A percentile compares a stretch with the other conserved stretches of the same genome.
Conservation (phyloP, 192 early-diverging fungal genomes). For the Backusella liffmaniae region DNA sequence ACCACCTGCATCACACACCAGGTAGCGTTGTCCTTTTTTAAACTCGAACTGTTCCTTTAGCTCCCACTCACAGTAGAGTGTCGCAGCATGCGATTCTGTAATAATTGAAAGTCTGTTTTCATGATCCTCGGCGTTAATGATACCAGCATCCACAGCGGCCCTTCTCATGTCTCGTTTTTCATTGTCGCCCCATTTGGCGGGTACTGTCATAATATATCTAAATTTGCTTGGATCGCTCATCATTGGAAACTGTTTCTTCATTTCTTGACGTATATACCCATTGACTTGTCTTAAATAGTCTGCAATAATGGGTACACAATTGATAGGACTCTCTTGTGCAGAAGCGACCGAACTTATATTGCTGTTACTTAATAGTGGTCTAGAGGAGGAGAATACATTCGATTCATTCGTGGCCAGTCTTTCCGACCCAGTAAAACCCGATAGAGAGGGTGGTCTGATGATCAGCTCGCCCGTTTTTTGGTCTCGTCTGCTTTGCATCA, state of each 20-base stretch:
- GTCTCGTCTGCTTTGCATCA: slow-evolving; percentile 2
- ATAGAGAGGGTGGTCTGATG: not conserved
- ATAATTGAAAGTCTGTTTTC: slow-evolving; percentile 41
- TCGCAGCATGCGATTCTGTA: slow-evolving; percentile 43
- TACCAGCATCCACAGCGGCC: slow-evolving; percentile 39
- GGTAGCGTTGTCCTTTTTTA: slow-evolving; percentile 39
- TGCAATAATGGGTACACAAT: slow-evolving; percentile 30
- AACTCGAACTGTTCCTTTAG: slow-evolving; percentile 35
- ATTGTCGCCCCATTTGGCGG: slow-evolving; percentile 42
- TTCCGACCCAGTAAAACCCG: not conserved
- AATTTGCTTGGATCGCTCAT: slow-evolving; percentile 36
- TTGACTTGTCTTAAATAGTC: slow-evolving; percentile 41
- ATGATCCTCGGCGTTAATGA: slow-evolving; percentile 36
- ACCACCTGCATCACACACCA: slow-evolving; percentile 47
- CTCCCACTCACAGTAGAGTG: slow-evolving; percentile 39
- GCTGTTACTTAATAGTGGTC: not conserved
- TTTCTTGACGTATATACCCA: slow-evolving; percentile 30
- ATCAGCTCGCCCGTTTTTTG: not conserved
- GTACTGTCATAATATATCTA: slow-evolving; percentile 48
- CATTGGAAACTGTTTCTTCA: slow-evolving; percentile 35
- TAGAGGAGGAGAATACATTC: not conserved
- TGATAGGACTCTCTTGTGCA: not conserved
- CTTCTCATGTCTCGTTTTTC: slow-evolving; percentile 41
- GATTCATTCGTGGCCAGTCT: not conserved
- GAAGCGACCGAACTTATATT: not conserved